A percentile compares a stretch with the other conserved stretches of the same genome.
These are phyloP conservation scores for Aspergillus leporis DNA, from an alignment of 495 filamentous ascomycete species.

Conservation along the genomic window DNA sequence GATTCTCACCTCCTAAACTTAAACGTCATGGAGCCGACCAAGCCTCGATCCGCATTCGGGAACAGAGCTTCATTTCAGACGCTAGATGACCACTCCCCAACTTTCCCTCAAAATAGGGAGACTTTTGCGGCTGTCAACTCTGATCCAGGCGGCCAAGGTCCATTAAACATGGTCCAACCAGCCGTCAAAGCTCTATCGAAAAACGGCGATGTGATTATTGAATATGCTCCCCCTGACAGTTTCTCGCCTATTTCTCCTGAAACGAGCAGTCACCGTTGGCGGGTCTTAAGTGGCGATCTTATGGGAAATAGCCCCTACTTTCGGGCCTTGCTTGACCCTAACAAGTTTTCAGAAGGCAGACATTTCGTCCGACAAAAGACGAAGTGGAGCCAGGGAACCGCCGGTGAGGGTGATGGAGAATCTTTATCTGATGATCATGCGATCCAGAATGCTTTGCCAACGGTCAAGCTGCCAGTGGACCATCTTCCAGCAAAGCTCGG, in stretches of 20 bases:
- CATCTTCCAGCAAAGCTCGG: slow-evolving; percentile 28
- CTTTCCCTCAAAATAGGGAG: background rate
- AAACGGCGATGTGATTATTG: slow-evolving; percentile 39
- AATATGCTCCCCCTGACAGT: slow-evolving; percentile 27
- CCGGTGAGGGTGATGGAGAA: background rate
- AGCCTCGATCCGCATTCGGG: background rate
- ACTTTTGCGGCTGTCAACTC: background rate
- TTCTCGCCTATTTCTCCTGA: slow-evolving; percentile 4
- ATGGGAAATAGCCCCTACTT: slow-evolving; percentile 46
- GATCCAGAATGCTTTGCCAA: slow-evolving; percentile 23
- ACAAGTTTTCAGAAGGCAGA: slow-evolving; percentile 50
- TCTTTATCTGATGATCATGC: slow-evolving; percentile 4
- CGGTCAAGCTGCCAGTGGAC: slow-evolving; percentile 27
- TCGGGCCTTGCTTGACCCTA: slow-evolving; percentile 44
- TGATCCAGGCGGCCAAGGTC: background rate
- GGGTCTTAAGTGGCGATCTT: slow-evolving; percentile 34
- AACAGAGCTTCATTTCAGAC: background rate
- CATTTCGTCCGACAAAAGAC: slow-evolving; percentile 31
- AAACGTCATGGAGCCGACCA: background rate
- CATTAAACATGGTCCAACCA: background rate
- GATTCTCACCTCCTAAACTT: background rate
- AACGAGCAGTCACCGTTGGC: slow-evolving; percentile 30
- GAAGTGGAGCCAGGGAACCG: background rate
- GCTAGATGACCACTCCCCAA: background rate
- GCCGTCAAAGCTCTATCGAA: slow-evolving; percentile 23